Evolutionary conservation across 2,329 filamentous ascomycete genomes (phyloP), one percentile per base, ranked within the genome.

Genomic region (Colletotrichum chlorophyti): DNA sequence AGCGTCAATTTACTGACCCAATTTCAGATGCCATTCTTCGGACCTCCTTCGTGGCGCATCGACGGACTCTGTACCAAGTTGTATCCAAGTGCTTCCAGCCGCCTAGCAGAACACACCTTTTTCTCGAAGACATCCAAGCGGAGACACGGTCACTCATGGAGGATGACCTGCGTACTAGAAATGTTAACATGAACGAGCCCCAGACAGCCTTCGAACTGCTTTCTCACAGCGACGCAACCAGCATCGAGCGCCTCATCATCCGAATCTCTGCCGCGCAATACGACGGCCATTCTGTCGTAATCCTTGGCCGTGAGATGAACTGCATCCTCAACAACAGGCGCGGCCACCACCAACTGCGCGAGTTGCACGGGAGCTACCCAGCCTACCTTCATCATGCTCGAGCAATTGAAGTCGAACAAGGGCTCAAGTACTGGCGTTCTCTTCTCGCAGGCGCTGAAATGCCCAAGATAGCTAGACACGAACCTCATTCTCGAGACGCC

Each of bases 261-360:
- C 73, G 80, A 10, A 68, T 83, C 0, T 79, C 78, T 34, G 76
- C 73, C 40, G 76, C 81, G 0, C 81, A 83, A 58, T 78, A 81
- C 45, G 79, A 83, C 46, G 76, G 79, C 6, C 65, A 73, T 0
- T 79, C 80, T 0, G 68, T 81, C 5, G 72, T 77, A 1, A 64
- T 79, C 2, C 66, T 84, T 2, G 69, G 83, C 4, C 77, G 77
- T 46, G 79, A 84, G 47, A 75, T 84, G 0, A 73, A 74, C 42
- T 67, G 69, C 17, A 68, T 83, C 3, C 83, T 83, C 53, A 73
- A 68, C 53, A 70, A 66, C 15, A 65, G 64, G 21, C 65, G 68
- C 35, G 67, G 12, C 60, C 69, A 3, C 69, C 69, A 4, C 68
- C 64, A 19, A 70, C 12, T 54, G 8, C 19, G 15, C 2, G 14